These are phyloP conservation scores for Stephanodiscus triporus DNA, from an alignment of 108 stramenopile species.

Conservation along the genomic window DNA sequence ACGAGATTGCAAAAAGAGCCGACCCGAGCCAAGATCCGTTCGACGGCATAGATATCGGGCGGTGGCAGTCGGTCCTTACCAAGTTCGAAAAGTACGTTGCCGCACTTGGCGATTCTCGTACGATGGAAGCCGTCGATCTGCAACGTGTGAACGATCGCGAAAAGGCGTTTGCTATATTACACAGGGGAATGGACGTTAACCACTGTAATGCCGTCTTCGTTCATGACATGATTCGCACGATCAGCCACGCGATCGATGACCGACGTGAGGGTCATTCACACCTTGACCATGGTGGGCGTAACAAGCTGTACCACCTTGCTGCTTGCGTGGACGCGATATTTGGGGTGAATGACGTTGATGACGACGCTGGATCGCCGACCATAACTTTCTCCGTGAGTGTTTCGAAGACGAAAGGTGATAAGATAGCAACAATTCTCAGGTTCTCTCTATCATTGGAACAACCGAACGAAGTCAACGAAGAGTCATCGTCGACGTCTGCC, in stretches of 20 bases:
- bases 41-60: conserved; percentile 18
- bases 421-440: conserved; percentile 18
- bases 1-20: not conserved
- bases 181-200: conserved; percentile 27
- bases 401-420: conserved; percentile 15
- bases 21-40: conserved; percentile 12
- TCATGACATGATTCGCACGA: conserved; percentile 32
- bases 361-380: not conserved
- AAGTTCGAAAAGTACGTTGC: conserved; percentile 31
- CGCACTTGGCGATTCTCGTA: conserved; percentile 18
- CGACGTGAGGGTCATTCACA: conserved; percentile 6
- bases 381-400: conserved; percentile 10
- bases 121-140: conserved; percentile 29
- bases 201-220: conserved; percentile 44
- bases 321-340: conserved; percentile 25
- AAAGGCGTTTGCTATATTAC: conserved; percentile 30
- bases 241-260: conserved; percentile 26
- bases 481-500: not conserved
- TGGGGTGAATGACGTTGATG: conserved; percentile 14
- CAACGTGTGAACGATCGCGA: conserved; percentile 16
- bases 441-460: conserved; percentile 2
- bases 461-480: conserved; percentile 9
- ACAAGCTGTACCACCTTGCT: conserved; percentile 31
- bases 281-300: not conserved
- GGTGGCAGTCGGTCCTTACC: conserved; percentile 24